phyloP scores from a whole-genome alignment of 192 early-diverging fungal species.

The Backusella australiensis region DNA sequence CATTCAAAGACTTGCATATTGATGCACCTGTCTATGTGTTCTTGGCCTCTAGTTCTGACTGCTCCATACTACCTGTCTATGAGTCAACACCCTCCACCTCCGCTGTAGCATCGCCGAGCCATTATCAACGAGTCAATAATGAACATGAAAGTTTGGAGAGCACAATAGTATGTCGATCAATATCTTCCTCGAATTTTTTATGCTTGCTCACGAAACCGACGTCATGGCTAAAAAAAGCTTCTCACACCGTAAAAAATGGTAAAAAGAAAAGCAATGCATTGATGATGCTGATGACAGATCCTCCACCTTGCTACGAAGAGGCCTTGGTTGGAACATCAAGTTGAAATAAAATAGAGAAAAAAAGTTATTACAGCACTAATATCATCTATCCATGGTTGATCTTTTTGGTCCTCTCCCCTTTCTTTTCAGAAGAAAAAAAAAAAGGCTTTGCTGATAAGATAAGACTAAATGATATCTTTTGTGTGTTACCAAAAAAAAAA shows the following conservation, averaged over 20 bases:
- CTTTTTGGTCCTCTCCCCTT: neutral
- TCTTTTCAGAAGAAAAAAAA: neutral
- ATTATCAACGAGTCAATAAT: neutral
- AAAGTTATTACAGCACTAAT: conserved; percentile 30
- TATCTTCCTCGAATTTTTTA: neutral
- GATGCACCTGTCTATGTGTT: conserved; percentile 13
- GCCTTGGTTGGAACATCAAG: conserved; percentile 20
- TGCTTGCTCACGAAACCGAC: neutral
- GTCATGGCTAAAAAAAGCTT: conserved; percentile 6
- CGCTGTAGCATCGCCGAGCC: neutral
- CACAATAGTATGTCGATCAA: neutral
- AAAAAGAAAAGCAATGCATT: neutral
- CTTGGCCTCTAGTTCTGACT: conserved; percentile 9
- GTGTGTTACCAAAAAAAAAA: neutral
- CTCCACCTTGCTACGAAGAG: neutral
- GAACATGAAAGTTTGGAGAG: neutral
- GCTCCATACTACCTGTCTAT: conserved; percentile 15
- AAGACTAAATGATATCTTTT: neutral
- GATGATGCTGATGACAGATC: conserved; percentile 6
- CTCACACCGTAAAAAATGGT: neutral
- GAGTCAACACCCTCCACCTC: neutral
- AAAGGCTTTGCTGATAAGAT: conserved; percentile 6
- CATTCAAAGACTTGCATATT: conserved; percentile 18
- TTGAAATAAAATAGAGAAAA: conserved; percentile 48
- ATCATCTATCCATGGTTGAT: conserved; percentile 22